A percentile compares a stretch with the other conserved stretches of the same genome.
Conservation (phyloP, 495 filamentous ascomycete species). For the Talaromyces nanjingensis region DNA sequence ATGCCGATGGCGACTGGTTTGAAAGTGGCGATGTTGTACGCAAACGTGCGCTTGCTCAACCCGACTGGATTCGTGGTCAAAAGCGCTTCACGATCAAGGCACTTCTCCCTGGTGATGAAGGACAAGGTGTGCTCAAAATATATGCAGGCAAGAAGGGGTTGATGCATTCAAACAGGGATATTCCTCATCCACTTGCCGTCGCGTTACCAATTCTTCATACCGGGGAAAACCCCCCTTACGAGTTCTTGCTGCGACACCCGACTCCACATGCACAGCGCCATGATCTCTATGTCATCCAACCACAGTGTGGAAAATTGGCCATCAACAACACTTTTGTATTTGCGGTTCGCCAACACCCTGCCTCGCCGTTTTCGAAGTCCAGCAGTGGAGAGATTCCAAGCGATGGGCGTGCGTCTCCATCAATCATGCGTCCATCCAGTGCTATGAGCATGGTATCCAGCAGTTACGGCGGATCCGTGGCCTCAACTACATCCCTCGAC, state of each 20-base stretch:
- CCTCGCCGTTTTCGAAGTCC: slow-evolving; percentile 44
- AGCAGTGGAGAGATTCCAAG: slow-evolving; percentile 42
- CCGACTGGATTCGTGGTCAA: slow-evolving; percentile 78
- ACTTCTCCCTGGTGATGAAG: slow-evolving; percentile 82
- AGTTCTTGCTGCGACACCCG: slow-evolving; percentile 87
- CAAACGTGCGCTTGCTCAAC: slow-evolving; percentile 83
- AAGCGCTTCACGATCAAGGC: slow-evolving; percentile 94
- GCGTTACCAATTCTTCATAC: slow-evolving; percentile 86
- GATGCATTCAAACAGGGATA: slow-evolving; percentile 92
- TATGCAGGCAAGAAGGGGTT: slow-evolving; percentile 91
- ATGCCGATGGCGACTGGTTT: slow-evolving; percentile 86
- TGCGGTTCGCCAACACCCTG: slow-evolving; percentile 85
- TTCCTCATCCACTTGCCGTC: slow-evolving; percentile 85
- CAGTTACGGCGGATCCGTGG: slow-evolving; percentile 30
- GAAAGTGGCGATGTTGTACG: slow-evolving; percentile 82
- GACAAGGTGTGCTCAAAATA: slow-evolving; percentile 81
- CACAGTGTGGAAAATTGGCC: slow-evolving; percentile 79
- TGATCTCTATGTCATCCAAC: slow-evolving; percentile 92
- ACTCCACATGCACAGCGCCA: slow-evolving; percentile 95
- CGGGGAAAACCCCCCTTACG: slow-evolving; percentile 87
- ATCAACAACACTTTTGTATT: slow-evolving; percentile 98
- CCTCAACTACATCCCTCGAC: slow-evolving; percentile 31
- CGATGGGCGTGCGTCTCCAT: slow-evolving; percentile 50
- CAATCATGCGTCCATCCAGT: slow-evolving; percentile 64
- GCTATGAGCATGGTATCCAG: slow-evolving; percentile 72